Conservation (phyloP, 1,284 basidiomycete species). For the Megacollybia platyphylla region DNA sequence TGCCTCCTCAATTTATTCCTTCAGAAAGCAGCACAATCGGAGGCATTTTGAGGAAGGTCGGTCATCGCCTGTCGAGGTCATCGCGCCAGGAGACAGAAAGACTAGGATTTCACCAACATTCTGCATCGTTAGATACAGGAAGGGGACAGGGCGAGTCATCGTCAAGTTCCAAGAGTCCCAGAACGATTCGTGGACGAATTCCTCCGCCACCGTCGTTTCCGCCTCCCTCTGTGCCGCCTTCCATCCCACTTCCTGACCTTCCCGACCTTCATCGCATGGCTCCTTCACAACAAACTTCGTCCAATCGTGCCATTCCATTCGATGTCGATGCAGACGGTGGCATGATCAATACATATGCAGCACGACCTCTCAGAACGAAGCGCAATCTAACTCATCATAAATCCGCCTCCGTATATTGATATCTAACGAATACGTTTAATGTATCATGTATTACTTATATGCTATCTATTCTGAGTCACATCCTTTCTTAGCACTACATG, state of each 20-base stretch:
- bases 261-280: neutral
- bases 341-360: neutral
- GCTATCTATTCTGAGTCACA: neutral
- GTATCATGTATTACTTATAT: neutral
- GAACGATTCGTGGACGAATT: neutral
- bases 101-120: neutral
- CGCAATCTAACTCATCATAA: neutral
- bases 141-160: neutral
- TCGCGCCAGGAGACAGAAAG: neutral
- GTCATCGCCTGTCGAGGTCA: neutral
- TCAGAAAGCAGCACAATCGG: neutral
- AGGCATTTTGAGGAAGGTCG: too few relatives aligned
- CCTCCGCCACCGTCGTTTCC: neutral
- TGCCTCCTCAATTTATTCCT: neutral
- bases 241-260: neutral
- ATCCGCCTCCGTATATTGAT: neutral
- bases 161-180: neutral
- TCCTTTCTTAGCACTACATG: conserved; percentile 26
- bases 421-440: neutral
- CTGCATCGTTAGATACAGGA: neutral
- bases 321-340: neutral
- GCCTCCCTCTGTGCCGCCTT: neutral
- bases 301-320: neutral
- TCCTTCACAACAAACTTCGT: neutral
- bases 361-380: neutral